Evolutionary conservation across 345 rosid genomes (phyloP), one percentile per base, ranked within the genome.

Genomic region (Barbarea vulgaris): DNA sequence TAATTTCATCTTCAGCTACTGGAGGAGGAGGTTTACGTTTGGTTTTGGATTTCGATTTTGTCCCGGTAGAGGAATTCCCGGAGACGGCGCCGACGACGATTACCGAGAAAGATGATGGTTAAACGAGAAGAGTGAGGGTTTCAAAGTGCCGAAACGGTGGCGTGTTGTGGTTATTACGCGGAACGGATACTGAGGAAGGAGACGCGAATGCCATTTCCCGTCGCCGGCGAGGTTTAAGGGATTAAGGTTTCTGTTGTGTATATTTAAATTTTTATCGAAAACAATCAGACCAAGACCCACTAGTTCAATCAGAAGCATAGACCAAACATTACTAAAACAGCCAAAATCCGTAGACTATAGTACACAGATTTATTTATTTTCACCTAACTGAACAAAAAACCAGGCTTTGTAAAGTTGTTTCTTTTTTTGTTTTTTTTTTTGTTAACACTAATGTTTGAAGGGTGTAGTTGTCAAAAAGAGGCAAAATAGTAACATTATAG

Each of bases 201-300:
- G 84, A 81, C 7, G 89, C 64, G n/a, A 84, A 54, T 14, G 88
- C 77, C 90, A 89, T 87, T 54, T 24, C 54, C 3, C 39, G 67
- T 74, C 72, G 75, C 31, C 77, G 75, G 72, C 12, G 76, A 74
- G 79, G 82, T 79, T 79, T 79, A 74, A 70, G 44, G 75, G 77
- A 77, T 77, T 65, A n/a, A 77, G 81, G 81, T 77, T 71, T 48
- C 55, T 36, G 50, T 77, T 61, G 27, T 31, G 5, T n/a, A n/a
- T 53, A 9, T 59, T 48, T 48, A 24, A 10, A 9, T 4, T 17
- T 58, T 67, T 50, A 18, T 48, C n/a, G n/a, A 31, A 18, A 31
- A 28, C 3, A 3, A 28, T 28, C 3, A 28, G 4, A 28, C 30
- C 5, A 28, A 28, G 30, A 28, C 30, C 30, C 30, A 5, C 30